Evolutionary conservation across 2,329 filamentous ascomycete genomes (phyloP), one percentile per base, ranked within the genome.

Genomic region (Aspergillus sp.): DNA sequence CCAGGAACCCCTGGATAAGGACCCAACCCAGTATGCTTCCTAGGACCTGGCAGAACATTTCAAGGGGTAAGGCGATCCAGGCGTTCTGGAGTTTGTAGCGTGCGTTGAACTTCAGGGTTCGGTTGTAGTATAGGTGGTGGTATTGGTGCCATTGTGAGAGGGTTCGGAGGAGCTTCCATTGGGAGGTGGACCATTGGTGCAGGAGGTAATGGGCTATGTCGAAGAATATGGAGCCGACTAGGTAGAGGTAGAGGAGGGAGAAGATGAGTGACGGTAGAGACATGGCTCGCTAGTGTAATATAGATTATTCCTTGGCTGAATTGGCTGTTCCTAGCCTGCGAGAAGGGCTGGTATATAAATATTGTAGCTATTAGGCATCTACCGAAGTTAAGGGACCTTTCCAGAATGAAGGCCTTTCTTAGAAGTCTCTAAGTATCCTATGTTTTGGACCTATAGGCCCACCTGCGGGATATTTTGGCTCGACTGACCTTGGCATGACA

Each of bases 101-200:
- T 1, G 52, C 4, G 24, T 67, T 62, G 47, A 67, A 66, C 3
- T 58, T 54, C 12, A 67, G 54, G 6, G 60, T 56, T 1, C 59
- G 59, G 12, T 61, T 66, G 51, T 63, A 67, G 47, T 66, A 67
- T 2, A 67, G 65, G 29, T 67, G 65, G 39, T 67, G 65, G 49
- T 52, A 67, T 47, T 59, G 60, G 45, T 67, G 65, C 7, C 59
- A 57, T 7, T 47, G 60, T 12, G 60, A 64, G 12, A 67, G 59
- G 39, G 53, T 51, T 52, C 54, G 60, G 2, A 67, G 47, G 36
- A 59, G 16, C 45, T 26, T 56, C 57, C 62, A 65, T 16, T 54
- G 60, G 0, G 65, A 66, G 7, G 18, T 59, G 6, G 55, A 54
- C 59, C 62, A 65, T 52, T 54, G 58, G 32, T 67, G 65, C 18